Evolutionary conservation across 345 rosid species (phyloP).

Genomic region (Syzygium aqueum): DNA sequence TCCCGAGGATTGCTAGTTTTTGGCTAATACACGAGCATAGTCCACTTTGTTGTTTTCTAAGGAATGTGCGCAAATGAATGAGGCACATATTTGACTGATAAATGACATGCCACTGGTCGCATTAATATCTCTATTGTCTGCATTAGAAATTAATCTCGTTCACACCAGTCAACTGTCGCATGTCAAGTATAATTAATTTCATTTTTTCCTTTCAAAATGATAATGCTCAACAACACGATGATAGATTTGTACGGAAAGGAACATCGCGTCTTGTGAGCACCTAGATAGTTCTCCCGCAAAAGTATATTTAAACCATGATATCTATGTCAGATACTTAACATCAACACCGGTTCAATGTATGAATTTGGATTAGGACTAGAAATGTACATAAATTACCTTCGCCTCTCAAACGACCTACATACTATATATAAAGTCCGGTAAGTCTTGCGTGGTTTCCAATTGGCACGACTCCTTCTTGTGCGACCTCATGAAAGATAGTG

Average conservation of each 20-base stretch:
- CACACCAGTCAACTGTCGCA: not conserved
- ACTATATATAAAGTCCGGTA: not conserved
- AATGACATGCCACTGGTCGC: not conserved
- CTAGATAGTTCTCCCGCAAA: not conserved
- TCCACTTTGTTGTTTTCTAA: not conserved
- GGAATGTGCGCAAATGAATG: not conserved
- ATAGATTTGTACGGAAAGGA: not conserved
- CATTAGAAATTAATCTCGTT: not conserved
- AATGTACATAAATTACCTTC: not conserved
- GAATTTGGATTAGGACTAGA: not conserved
- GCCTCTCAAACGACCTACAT: not conserved
- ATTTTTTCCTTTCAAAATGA: not conserved
- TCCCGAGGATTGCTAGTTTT: not conserved
- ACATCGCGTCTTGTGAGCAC: not conserved
- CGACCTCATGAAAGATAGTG: not conserved
- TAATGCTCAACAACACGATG: not conserved
- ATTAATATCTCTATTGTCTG: not conserved
- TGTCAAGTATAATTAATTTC: not conserved
- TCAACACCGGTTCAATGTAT: not conserved
- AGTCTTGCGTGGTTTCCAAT: not conserved
- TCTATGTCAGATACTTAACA: not conserved
- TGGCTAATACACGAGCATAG: not conserved
- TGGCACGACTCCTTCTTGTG: not conserved
- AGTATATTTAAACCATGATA: not conserved
- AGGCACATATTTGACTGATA: not conserved